Base-by-base conservation (phyloP, 2,329 filamentous ascomycete genomes). In the Colletotrichum euphorbiae region DNA sequence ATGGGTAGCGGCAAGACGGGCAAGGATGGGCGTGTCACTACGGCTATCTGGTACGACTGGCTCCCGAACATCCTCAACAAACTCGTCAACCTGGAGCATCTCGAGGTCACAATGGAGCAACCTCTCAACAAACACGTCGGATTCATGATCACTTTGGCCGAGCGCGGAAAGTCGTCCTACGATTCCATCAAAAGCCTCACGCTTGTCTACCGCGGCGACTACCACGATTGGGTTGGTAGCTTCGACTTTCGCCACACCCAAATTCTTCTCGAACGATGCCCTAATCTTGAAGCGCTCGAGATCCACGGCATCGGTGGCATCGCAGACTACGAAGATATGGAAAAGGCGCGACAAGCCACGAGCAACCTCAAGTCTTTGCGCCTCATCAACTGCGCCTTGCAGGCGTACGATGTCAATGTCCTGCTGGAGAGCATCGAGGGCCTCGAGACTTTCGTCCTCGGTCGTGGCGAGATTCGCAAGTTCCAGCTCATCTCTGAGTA, bases 341-440 rank as follows among this genome's bases (percentile, higher is more conserved):
- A 31, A 0, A 11, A 17, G 0, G 28, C 21, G 6, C 11, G 12
- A 71, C 15, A 83, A 76, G 69, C 85, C 81, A 28, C 76, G 78
- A 33, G 40, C 28, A 2, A 46, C 0, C 17, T 58, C 40, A 31
- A 40, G 40, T 21, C 28, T 1, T 31, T 42, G 17, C 54, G 33
- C 9, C 55, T 58, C 19, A 33, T 45, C 24, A 58, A 58, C 12
- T 58, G 55, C 13, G 15, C 5, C 15, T 45, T 57, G 38, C 15
- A 2, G 3, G 11, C 12, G 6, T 2, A 55, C 51, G 36, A 38
- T 3, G 28, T 31, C 17, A 5, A 6, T 1, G 12, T 17, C 4
- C 52, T 56, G 8, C 12, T 28, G 13, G 12, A 1, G 15, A n/a
- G 21, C 24, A 9, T 36, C n/a, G 1, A 21, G 6, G 13, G 31